Conservation (phyloP, 495 filamentous ascomycete genomes). For the Chlorociboria aeruginascens region DNA sequence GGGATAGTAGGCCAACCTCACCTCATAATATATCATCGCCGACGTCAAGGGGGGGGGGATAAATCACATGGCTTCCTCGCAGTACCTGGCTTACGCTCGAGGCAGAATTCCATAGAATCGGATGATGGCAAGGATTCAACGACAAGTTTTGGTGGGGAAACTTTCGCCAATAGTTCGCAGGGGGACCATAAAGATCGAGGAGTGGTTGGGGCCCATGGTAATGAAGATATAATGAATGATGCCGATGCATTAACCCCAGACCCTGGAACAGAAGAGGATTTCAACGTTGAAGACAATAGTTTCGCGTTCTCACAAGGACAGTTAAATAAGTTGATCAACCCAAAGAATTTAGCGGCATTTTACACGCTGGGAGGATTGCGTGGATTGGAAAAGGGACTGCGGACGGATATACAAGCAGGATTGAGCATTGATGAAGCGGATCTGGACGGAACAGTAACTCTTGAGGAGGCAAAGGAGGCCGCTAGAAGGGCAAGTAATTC, state of each 20-base stretch:
- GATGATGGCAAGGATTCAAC: slow-evolving; percentile 35
- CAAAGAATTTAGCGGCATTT: slow-evolving; percentile 69
- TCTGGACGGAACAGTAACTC: slow-evolving; percentile 51
- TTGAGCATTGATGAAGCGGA: slow-evolving; percentile 62
- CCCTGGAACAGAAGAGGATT: slow-evolving; percentile 58
- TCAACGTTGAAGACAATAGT: slow-evolving; percentile 60
- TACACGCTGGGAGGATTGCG: slow-evolving; percentile 64
- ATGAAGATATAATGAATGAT: slow-evolving; percentile 38
- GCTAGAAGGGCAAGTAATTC: neutral
- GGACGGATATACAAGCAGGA: slow-evolving; percentile 54
- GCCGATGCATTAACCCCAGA: slow-evolving; percentile 46
- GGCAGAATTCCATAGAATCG: slow-evolving; percentile 42
- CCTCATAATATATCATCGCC: slow-evolving; percentile 83
- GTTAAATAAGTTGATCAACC: slow-evolving; percentile 65
- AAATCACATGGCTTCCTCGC: slow-evolving; percentile 34
- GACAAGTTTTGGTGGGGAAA: slow-evolving; percentile 21
- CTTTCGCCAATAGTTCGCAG: slow-evolving; percentile 25
- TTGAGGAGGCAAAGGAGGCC: slow-evolving; percentile 38
- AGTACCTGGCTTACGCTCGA: slow-evolving; percentile 35
- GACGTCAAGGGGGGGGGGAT: slow-evolving; percentile 29
- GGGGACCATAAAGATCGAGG: slow-evolving; percentile 18
- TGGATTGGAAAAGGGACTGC: slow-evolving; percentile 66
- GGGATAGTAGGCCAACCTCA: slow-evolving; percentile 72
- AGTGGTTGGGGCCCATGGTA: slow-evolving; percentile 20
- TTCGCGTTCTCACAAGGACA: slow-evolving; percentile 80